phyloP scores from a whole-genome alignment of 257 asterid genomes.

The Agastache rugosa region DNA sequence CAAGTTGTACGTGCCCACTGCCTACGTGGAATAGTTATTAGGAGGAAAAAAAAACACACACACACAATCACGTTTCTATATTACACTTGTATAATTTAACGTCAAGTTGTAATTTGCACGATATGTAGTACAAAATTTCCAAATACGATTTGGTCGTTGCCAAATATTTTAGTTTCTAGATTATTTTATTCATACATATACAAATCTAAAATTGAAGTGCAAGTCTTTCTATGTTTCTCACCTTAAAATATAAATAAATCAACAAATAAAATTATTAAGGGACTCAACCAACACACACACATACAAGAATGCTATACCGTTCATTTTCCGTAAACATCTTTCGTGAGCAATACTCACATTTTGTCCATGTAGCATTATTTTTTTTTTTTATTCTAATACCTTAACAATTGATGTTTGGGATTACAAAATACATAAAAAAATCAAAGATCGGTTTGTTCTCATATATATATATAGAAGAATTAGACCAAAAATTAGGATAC shows the following conservation, averaged over 20 bases:
- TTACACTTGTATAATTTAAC: not conserved
- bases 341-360: too few species aligned
- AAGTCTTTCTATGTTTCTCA: not conserved
- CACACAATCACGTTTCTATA: not conserved
- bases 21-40: not conserved
- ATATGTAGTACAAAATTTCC: not conserved
- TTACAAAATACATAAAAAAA: too few species aligned
- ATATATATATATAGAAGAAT: too few species aligned
- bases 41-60: too few species aligned
- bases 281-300: not conserved
- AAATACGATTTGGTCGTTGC: not conserved
- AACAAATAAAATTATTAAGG: not conserved
- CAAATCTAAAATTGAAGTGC: not conserved
- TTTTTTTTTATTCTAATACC: too few species aligned
- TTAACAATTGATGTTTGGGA: too few species aligned
- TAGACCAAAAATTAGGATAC: too few species aligned
- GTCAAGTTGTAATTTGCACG: not conserved
- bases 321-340: too few species aligned
- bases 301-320: too few species aligned
- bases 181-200: not conserved
- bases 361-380: too few species aligned
- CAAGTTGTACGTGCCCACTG: not conserved
- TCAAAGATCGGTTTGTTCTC: too few species aligned
- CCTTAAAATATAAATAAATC: not conserved
- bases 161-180: not conserved